Evolutionary conservation across 768 basidiomycete species (phyloP), one percentile per base, ranked within the genome.

Genomic region (Trametes cubensis): DNA sequence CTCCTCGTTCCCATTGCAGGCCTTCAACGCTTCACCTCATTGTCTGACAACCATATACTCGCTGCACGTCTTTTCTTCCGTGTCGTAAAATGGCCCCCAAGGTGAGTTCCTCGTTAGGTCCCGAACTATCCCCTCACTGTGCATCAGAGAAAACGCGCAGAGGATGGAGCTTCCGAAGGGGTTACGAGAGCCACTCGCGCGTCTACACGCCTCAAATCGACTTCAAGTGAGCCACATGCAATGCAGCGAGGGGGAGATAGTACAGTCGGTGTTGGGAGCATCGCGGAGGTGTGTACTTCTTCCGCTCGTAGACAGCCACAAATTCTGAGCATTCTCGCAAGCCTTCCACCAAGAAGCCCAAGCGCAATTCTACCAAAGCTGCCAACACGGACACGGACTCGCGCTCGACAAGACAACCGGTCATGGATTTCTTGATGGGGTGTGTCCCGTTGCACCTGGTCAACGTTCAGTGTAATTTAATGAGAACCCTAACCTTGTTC

Each of bases 121-220:
- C 7, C 13, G 11, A 5, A 48, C 14, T 34, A 26, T 39, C 20
- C 7, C 17, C 20, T 42, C 48, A 45, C 5, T 3, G 13, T 54
- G 45, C 30, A 25, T 8, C 69, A 90, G 88, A 78, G 88, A 66
- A 90, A 89, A 77, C 85, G 82, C 73, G 73, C 73, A 23, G 69
- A 66, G 26, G 70, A 67, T 26, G 38, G 53, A 1, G 21, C 58
- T 13, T 21, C 58, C 6, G 57, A 63, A 15, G 48, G 59, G 17
- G 59, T 54, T n/a, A 42, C 62, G 39, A 56, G 63, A 30, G 52
- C 54, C 49, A 70, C 70, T 30, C 70, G 70, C 42, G 52, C 64
- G 18, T 68, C 68, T 26, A 60, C 67, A 40, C 67, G 70, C 7
- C 67, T 63, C 34, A 66, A 64, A 48, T 30, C 23, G 13, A 51